Evolutionary conservation across 148 eudicot genomes (phyloP), one percentile per base, ranked within the genome.

Genomic region (Spergularia bocconei): DNA sequence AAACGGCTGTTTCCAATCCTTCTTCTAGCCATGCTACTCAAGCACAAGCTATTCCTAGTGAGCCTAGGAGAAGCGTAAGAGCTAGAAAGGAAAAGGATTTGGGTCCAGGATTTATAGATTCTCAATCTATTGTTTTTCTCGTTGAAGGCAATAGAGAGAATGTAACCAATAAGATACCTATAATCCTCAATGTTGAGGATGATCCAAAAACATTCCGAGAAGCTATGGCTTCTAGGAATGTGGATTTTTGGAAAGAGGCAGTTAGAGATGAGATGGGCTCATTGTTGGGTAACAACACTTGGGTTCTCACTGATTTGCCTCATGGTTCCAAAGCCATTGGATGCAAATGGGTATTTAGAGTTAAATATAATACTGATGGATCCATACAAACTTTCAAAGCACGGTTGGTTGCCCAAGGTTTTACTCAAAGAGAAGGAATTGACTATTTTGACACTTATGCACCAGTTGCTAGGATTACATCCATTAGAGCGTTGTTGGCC

Each of bases 221-320:
- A 29, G 36, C 36, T 29, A 29, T 29, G 36, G 4, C 36, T 29
- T 29, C 36, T 29, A 29, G 36, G 2, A 29, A 29, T 29, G 36
- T 2, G 36, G 36, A 29, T 29, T 29, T 29, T 29, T 29, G 36
- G 67, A 75, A 75, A 16, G 67, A 75, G 36, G 74, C 41, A 15
- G 23, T 80, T 8, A 36, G 75, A 62, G 71, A 80, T 23, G 73
- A 80, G 11, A 70, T 80, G 58, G 50, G 70, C 17, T 62, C 69
- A 11, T n/a, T 74, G 39, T 13, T 73, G 13, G 61, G 38, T 1
- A 79, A 58, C 7, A 71, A 70, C 17, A 70, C 71, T 33, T 78
- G 63, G 72, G 77, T 64, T 2, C 13, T 78, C 2, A 36, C 63
- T 10, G 53, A 58, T 15, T 73, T 67, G 39, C 61, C 77, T 36